Percentiles rank a stretch among this genome's conserved stretches.
phyloP scores from a whole-genome alignment of 2,329 filamentous ascomycete species.

The Arthrobotrys pseudoclavata region DNA sequence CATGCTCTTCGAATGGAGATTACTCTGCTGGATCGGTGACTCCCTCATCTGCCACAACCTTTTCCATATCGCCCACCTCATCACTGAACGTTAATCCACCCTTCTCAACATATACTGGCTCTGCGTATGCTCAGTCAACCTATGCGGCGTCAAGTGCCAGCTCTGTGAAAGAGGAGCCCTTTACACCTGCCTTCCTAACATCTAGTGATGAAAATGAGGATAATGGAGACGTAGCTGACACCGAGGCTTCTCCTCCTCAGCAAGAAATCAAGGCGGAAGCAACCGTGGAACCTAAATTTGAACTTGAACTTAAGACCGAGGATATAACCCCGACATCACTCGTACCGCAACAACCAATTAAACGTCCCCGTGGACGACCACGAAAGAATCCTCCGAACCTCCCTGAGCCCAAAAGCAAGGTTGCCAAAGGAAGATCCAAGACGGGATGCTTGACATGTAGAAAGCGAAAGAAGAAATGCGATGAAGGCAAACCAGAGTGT shows the following conservation, averaged over 20 bases:
- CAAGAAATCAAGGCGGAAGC: constrained; percentile 44
- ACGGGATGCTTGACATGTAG: constrained; percentile 78
- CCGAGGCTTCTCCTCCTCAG: constrained; percentile 54
- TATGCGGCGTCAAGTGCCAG: constrained; percentile 53
- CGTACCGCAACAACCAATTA: constrained; percentile 65
- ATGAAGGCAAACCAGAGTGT: constrained; percentile 78
- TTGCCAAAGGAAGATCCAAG: constrained; percentile 81
- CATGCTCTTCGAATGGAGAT: constrained; percentile 57
- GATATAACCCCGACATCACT: constrained; percentile 36
- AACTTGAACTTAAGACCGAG: constrained; percentile 46
- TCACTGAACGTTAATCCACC: constrained; percentile 51
- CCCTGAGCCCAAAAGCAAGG: constrained; percentile 75
- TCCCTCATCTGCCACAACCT: constrained; percentile 54
- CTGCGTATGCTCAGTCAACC: constrained; percentile 25
- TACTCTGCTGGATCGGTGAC: constrained; percentile 56
- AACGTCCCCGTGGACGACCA: constrained; percentile 82
- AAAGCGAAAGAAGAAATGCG: constrained; percentile 80
- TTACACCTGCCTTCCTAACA: constrained; percentile 46
- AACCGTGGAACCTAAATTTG: constrained; percentile 28
- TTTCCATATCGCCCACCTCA: constrained; percentile 56
- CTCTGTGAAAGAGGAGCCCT: constrained; percentile 58
- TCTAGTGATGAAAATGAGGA: constrained; percentile 55
- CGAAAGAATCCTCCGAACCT: constrained; percentile 80
- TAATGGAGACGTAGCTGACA: constrained; percentile 46
- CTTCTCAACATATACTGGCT: constrained; percentile 20